Conservation (phyloP, 106 monocot genomes). For the Phalaenopsis equestris region DNA sequence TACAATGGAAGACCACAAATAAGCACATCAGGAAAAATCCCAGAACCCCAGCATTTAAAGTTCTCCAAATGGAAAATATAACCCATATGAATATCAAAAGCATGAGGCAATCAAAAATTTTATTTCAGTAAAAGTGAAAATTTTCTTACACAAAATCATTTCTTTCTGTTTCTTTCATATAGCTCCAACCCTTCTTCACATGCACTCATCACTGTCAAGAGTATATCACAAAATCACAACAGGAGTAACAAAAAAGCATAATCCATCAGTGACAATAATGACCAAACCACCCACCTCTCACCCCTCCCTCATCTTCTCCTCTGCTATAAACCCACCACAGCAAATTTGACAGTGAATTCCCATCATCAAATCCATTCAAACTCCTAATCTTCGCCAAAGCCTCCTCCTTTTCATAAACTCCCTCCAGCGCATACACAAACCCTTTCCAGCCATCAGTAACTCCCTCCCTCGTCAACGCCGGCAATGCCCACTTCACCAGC, state of each 20-base stretch:
- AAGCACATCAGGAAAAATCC: background rate
- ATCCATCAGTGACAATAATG: constrained; percentile 35
- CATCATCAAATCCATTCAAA: constrained; percentile 67
- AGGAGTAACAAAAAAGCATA: background rate
- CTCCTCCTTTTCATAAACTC: constrained; percentile 47
- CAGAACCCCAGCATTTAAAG: background rate
- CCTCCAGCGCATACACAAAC: constrained; percentile 83
- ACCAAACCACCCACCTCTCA: constrained; percentile 33
- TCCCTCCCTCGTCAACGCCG: constrained; percentile 66
- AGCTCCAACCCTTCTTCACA: background rate
- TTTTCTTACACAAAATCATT: background rate
- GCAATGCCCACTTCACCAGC: constrained; percentile 61
- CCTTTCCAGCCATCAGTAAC: constrained; percentile 92
- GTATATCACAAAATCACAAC: background rate
- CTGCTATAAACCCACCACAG: constrained; percentile 92
- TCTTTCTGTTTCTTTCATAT: background rate
- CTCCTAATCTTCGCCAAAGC: constrained; percentile 56
- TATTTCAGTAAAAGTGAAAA: no score
- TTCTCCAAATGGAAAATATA: background rate
- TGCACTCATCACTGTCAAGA: background rate
- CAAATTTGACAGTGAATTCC: constrained; percentile 79
- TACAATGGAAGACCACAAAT: no score
- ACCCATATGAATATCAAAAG: background rate
- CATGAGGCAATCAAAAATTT: background rate
- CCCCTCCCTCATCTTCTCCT: constrained; percentile 24